phyloP scores from a whole-genome alignment of 176 grass and related monocot species.

The Panicum miliaceum region DNA sequence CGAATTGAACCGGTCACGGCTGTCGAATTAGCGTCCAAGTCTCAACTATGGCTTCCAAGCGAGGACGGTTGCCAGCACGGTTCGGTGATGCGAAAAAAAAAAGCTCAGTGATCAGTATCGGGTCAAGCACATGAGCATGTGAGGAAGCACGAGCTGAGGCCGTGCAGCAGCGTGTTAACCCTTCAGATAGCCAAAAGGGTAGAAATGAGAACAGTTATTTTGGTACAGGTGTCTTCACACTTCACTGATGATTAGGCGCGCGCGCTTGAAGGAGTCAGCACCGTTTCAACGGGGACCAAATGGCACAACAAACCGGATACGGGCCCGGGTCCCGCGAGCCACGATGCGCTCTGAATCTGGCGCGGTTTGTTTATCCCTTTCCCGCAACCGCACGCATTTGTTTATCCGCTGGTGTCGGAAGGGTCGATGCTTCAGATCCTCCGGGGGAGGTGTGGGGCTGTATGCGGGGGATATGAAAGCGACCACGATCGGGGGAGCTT shows the following conservation, averaged over 20 bases:
- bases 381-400: neutral
- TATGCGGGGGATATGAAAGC: neutral
- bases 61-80: neutral
- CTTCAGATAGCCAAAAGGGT: neutral
- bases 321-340: neutral
- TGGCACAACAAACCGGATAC: conserved; percentile 3
- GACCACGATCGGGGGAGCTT: neutral
- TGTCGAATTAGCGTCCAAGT: conserved; percentile 36
- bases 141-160: neutral
- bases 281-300: conserved; percentile 34
- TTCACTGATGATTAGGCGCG: neutral
- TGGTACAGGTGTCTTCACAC: neutral
- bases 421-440: neutral
- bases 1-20: conserved; percentile 29
- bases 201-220: no score
- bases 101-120: neutral
- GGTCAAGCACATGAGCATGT: neutral
- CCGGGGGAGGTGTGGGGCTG: neutral
- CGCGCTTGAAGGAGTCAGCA: conserved; percentile 7
- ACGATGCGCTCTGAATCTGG: neutral
- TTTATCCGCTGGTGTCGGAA: neutral
- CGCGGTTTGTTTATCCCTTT: conserved; percentile 19
- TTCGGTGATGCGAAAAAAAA: neutral
- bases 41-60: conserved; percentile 17
- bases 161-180: neutral